Evolutionary conservation across 345 rosid genomes (phyloP).

Genomic region (Aethionema arabicum): DNA sequence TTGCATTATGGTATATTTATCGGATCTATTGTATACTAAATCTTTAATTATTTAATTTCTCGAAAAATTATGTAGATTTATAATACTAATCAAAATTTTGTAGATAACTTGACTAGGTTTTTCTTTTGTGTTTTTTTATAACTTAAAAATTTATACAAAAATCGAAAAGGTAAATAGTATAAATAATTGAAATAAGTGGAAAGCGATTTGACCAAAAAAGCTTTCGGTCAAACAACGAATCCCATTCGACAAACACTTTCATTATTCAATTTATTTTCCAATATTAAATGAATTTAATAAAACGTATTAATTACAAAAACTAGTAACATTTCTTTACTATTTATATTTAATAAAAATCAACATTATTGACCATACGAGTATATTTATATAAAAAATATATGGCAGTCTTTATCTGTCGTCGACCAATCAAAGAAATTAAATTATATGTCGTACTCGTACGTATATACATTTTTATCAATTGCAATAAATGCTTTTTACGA

Average conservation of each 20-base stretch:
- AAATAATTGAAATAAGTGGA: constrained; percentile 9
- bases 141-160: background rate
- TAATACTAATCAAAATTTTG: too few relatives aligned
- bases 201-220: constrained; percentile 19
- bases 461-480: constrained; percentile 8
- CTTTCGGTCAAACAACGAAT: constrained; percentile 24
- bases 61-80: too few relatives aligned
- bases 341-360: background rate
- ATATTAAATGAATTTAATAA: background rate
- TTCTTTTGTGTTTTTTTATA: too few relatives aligned
- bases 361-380: constrained; percentile 20
- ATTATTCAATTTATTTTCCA: background rate
- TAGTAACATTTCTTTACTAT: background rate
- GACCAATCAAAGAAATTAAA: constrained; percentile 29
- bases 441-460: constrained; percentile 17
- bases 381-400: constrained; percentile 17
- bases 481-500: constrained; percentile 29
- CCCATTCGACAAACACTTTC: constrained; percentile 28
- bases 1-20: too few relatives aligned
- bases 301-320: background rate
- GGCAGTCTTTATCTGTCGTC: constrained; percentile 24
- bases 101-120: too few relatives aligned
- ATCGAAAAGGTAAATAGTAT: background rate
- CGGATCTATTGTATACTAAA: too few relatives aligned
- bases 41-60: too few relatives aligned